Evolutionary conservation across 2,329 filamentous ascomycete genomes (phyloP).

Genomic region (Phyllosticta citriasiana): DNA sequence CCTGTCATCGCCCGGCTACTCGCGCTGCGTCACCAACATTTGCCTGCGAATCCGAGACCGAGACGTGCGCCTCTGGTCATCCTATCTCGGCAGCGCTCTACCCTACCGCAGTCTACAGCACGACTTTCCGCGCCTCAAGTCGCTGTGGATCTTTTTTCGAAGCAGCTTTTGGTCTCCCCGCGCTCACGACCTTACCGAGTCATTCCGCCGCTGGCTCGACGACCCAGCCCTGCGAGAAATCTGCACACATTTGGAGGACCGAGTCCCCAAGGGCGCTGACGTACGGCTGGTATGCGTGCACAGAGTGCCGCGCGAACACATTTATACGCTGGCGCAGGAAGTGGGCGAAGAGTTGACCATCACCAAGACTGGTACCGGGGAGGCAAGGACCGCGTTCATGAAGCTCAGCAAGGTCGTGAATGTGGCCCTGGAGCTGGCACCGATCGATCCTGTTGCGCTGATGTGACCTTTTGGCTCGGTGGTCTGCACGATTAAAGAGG

Average conservation of each 20-base stretch:
- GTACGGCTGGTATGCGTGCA: conserved; percentile 29
- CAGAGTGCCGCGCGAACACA: conserved; percentile 31
- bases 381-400: conserved; percentile 25
- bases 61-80: conserved; percentile 27
- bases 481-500: no score
- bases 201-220: conserved; percentile 27
- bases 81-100: conserved; percentile 24
- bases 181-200: conserved; percentile 16
- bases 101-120: conserved; percentile 20
- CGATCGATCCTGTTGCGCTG: background rate
- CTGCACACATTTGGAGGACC: conserved; percentile 24
- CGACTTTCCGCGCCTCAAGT: conserved; percentile 27
- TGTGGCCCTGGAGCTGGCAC: conserved; percentile 8
- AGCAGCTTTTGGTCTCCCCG: conserved; percentile 12
- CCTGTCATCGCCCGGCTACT: conserved; percentile 18
- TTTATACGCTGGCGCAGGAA: conserved; percentile 38
- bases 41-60: conserved; percentile 28
- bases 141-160: conserved; percentile 24
- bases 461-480: background rate
- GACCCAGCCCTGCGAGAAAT: conserved; percentile 26
- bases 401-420: conserved; percentile 16
- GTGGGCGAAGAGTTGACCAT: conserved; percentile 44
- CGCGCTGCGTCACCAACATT: conserved; percentile 20
- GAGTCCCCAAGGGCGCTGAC: conserved; percentile 16
- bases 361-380: conserved; percentile 16